Base-by-base conservation (phyloP, 305 asterid genomes). In the Fraxinus sp. region DNA sequence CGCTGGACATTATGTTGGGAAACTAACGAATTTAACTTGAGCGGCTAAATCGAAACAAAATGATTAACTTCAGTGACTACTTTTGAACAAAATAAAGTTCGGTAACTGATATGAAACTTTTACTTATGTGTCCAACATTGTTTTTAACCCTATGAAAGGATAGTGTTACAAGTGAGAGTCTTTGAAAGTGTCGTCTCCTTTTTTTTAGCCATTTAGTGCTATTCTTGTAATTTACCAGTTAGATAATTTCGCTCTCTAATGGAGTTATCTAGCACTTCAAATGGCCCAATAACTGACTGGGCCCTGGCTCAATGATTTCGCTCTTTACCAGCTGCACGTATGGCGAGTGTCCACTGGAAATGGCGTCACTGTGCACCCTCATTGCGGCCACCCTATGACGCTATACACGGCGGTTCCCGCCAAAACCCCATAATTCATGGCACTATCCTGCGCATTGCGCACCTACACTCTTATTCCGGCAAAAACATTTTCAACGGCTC, bases 331-430 rank as follows among this genome's bases (percentile, higher is more conserved):
- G 5, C 36, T 5, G 18, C 35, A 5, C 35, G 7, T 28, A 9
- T 8, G 76, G 24, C 79, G 66, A 24, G 44, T 20, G 14, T 62
- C 76, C 39, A 28, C 22, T 80, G 35, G 28, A 1, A 35, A 84
- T 88, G 91, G 83, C 89, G 79, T 80, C 88, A 8, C 46, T 80
- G 70, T 46, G 84, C 83, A 74, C 39, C 49, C 30, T 46, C 78
- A 6, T 74, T 66, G 9, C 36, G 37, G 35, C 37, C 37, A 66
- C 74, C 46, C 62, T 46, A 68, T 78, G 84, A 86, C 74, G 80
- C 57, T 83, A 0, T 35, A 82, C 41, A 35, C 79, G 57, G 79
- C 90, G 74, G 14, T 82, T 86, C 92, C 92, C 92, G 89, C 91
- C 88, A 83, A 83, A 79, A 0, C 16, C 79, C 83, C 3, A 26